Base-by-base conservation (phyloP, 2,329 filamentous ascomycete genomes). In the Venturia aucupariae region DNA sequence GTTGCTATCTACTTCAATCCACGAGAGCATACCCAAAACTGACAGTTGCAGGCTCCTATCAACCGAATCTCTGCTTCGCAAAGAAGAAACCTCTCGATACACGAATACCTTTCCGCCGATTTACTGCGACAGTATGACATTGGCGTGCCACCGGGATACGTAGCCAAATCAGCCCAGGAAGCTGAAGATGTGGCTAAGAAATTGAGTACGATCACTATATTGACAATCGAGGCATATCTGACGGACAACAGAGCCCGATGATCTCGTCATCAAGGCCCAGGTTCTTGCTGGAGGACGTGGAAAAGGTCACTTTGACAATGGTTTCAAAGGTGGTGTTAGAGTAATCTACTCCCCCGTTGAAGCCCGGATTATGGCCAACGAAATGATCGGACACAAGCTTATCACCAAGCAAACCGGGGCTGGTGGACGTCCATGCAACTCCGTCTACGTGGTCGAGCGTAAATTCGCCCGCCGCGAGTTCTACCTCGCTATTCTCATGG, bases 351-450 rank as follows among this genome's bases (percentile, higher is more conserved):
- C 93, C 67, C 90, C 94, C 66, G 92, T 92, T 72, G 85, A 88
- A 84, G 94, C 94, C 75, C 90, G 91, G 84, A 96, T 97, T 87
- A 96, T 99, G 77, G 93, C 94, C 71, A 86, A 93, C 72, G 92
- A 99, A 83, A 99, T 99, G 94, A 97, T 99, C 79, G 94, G 94
- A 75, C 93, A 99, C 83, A 97, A 97, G 81, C 91, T 99, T 79
- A 86, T 99, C 80, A 99, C 94, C 79, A 99, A 99, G 87, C 94
- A 99, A 84, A 99, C 94, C 66, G 94, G 94, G 77, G 90, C 93
- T 71, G 85, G 80, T 72, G 94, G 94, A 75, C 91, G 94, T 77
- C 86, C 96, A 76, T 99, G 94, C 86, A 97, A 90, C 80, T 86
- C 92, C 68, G 94, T 99, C 76, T 97, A 96, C 84, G 97, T 99